phyloP scores from a whole-genome alignment of 345 rosid genomes.

The Streptanthus diversifolius region DNA sequence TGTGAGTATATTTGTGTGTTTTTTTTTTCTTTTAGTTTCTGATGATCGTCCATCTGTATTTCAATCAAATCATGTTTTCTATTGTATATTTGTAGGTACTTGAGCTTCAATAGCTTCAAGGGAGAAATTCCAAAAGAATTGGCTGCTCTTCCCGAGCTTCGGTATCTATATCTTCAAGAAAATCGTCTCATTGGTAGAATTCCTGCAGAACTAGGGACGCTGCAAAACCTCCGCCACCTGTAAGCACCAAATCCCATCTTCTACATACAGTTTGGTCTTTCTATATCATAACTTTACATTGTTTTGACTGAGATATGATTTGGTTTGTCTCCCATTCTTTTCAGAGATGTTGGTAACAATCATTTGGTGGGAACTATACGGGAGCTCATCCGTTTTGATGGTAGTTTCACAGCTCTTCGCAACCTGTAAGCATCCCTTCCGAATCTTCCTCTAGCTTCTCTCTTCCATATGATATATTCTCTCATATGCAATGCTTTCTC shows the following conservation, averaged over 20 bases:
- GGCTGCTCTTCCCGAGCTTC: constrained; percentile 83
- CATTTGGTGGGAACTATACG: constrained; percentile 92
- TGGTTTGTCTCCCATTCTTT: constrained; percentile 15
- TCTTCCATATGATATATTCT: neutral
- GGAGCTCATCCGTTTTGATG: constrained; percentile 85
- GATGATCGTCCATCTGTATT: neutral
- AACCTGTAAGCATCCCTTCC: constrained; percentile 62
- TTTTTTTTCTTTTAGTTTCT: neutral
- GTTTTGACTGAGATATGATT: neutral
- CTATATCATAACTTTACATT: neutral
- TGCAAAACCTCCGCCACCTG: constrained; percentile 65
- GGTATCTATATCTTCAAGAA: constrained; percentile 86
- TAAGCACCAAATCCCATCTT: constrained; percentile 25
- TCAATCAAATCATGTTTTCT: neutral
- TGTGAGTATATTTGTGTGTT: constrained; percentile 51
- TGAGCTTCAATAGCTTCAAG: constrained; percentile 93
- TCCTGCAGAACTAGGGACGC: constrained; percentile 72
- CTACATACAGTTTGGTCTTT: neutral
- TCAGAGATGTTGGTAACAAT: constrained; percentile 91
- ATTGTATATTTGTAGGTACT: constrained; percentile 38
- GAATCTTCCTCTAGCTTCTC: neutral
- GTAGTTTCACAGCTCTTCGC: constrained; percentile 79
- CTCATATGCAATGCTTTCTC: neutral
- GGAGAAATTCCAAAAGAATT: constrained; percentile 92
- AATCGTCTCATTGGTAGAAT: constrained; percentile 83